Base-by-base conservation (phyloP, 2,329 filamentous ascomycete genomes). In the Calonectria pteridis region DNA sequence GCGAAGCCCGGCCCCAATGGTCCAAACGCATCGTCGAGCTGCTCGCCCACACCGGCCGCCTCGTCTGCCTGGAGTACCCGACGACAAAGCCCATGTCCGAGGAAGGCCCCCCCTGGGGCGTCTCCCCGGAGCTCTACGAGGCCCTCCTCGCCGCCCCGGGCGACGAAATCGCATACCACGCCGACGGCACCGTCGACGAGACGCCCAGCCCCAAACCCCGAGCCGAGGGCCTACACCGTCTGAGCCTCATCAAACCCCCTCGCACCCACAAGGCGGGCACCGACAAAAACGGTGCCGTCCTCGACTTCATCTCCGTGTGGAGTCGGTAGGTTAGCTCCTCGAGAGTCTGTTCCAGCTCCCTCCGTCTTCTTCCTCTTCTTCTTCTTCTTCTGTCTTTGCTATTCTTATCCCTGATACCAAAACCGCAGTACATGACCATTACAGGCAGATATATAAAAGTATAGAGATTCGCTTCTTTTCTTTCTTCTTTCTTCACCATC, bases 11-110 rank as follows among this genome's bases (percentile, higher is more conserved):
- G 26, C 85, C 87, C 4, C 81, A 81, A 26, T 93, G 91, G 91
- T 88, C 90, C 16, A 82, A 82, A 69, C 85, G 89, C 69, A 89
- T 90, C 83, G 78, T 84, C 18, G 81, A 87, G 49, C 85, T 93
- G 49, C 84, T 93, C 35, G 77, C 83, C 26, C 85, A 86, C 7
- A 81, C 77, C 29, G 90, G 91, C 28, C 85, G 88, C 46, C 85
- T 93, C 31, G 81, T 93, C 66, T 93, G 91, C 84, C 89, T 98
- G 74, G 95, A 98, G 82, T 97, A 94, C 82, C 95, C 95, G 13
- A 91, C 93, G 1, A 89, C 91, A 74, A 97, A 96, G 82, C 88
- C 91, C 51, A 89, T 93, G 13, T 87, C 87, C 14, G 87, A 89
- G 13, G 88, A 88, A 13, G 95, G 95, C 0, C 95, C 95, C 16